phyloP scores from a whole-genome alignment of 2,329 filamentous ascomycete genomes.

The Sarocladiaceae sp. region DNA sequence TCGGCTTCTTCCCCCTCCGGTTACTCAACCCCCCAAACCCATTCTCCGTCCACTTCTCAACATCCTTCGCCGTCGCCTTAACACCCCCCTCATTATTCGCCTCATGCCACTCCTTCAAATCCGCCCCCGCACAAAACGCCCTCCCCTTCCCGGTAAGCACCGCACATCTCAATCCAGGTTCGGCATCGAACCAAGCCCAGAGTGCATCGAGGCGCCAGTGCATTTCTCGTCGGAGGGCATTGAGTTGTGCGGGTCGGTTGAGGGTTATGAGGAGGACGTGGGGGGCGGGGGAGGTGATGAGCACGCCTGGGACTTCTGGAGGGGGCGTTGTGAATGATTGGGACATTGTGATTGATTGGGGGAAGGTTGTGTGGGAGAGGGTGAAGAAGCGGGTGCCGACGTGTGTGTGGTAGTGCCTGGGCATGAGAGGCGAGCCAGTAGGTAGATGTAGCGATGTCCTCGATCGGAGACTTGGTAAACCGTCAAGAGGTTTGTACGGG shows the following conservation, averaged over 20 bases:
- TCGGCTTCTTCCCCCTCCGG: slow-evolving; percentile 65
- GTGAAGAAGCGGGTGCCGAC: slow-evolving; percentile 17
- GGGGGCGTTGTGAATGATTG: slow-evolving; percentile 30
- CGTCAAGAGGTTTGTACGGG: neutral
- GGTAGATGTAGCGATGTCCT: neutral
- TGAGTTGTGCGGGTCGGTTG: slow-evolving; percentile 54
- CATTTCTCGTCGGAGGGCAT: slow-evolving; percentile 47
- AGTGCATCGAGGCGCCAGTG: slow-evolving; percentile 45
- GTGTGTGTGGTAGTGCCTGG: slow-evolving; percentile 15
- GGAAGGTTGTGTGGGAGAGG: slow-evolving; percentile 12
- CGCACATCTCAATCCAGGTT: slow-evolving; percentile 56
- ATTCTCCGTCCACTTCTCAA: slow-evolving; percentile 28
- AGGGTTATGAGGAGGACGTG: slow-evolving; percentile 57
- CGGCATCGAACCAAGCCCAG: slow-evolving; percentile 59
- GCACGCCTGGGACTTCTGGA: slow-evolving; percentile 29
- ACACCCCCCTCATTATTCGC: slow-evolving; percentile 26
- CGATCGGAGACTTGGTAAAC: too few species aligned
- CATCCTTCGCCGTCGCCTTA: neutral
- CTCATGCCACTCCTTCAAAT: slow-evolving; percentile 60
- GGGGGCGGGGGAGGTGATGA: slow-evolving; percentile 46
- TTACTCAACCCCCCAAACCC: slow-evolving; percentile 67
- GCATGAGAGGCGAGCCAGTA: slow-evolving; percentile 10
- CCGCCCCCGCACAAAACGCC: slow-evolving; percentile 65
- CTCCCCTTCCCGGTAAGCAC: slow-evolving; percentile 60
- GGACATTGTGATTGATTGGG: slow-evolving; percentile 18